Evolutionary conservation across 2,329 filamentous ascomycete species (phyloP).

Genomic region (Botrytis paeoniae): DNA sequence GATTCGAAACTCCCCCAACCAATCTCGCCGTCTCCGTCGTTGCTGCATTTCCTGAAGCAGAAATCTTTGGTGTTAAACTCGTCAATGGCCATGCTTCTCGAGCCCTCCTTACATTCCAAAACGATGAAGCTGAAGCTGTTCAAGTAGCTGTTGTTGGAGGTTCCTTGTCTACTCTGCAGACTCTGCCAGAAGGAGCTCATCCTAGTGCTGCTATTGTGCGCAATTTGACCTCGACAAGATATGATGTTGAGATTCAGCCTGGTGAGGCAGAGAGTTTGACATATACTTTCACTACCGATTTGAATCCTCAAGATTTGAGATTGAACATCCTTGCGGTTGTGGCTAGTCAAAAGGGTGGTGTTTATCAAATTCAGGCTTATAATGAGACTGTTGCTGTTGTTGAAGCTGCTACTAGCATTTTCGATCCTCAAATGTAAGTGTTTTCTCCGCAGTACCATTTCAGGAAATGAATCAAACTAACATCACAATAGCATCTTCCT

Average conservation of each 20-base stretch:
- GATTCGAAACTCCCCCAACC: slow-evolving; percentile 35
- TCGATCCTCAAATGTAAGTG: slow-evolving; percentile 80
- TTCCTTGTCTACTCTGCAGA: slow-evolving; percentile 59
- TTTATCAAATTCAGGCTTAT: slow-evolving; percentile 77
- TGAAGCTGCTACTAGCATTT: slow-evolving; percentile 84
- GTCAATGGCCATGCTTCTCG: slow-evolving; percentile 87
- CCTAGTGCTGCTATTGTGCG: slow-evolving; percentile 61
- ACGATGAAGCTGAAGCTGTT: slow-evolving; percentile 76
- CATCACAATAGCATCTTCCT: slow-evolving; percentile 78
- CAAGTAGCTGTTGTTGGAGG: slow-evolving; percentile 75
- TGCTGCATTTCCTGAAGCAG: slow-evolving; percentile 60
- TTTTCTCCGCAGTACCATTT: not conserved
- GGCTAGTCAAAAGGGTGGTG: slow-evolving; percentile 59
- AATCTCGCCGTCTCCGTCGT: slow-evolving; percentile 63
- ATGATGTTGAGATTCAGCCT: slow-evolving; percentile 69
- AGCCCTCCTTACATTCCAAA: slow-evolving; percentile 77
- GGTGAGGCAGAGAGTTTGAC: slow-evolving; percentile 74
- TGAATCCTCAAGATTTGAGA: slow-evolving; percentile 86
- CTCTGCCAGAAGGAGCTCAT: slow-evolving; percentile 48
- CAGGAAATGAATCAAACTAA: not conserved
- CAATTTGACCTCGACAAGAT: slow-evolving; percentile 79
- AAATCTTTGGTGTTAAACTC: slow-evolving; percentile 89
- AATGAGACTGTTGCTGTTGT: slow-evolving; percentile 83
- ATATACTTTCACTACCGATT: slow-evolving; percentile 83
- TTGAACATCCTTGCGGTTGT: slow-evolving; percentile 76